Conservation (phyloP, 106 monocot genomes). For the Iris macrosiphon region DNA sequence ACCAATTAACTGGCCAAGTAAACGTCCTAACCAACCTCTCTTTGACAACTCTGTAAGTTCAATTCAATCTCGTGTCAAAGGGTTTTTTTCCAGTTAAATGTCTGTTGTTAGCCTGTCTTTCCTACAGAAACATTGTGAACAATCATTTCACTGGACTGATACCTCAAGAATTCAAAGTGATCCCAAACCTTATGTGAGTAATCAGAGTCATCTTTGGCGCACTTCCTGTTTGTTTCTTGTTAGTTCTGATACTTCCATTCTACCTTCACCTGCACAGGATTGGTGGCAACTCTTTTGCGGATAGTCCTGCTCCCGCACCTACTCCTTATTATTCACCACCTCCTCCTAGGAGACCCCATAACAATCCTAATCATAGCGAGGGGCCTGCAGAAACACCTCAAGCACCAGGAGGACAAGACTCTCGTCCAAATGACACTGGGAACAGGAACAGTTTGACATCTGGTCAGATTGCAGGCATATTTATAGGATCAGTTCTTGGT, state of each 20-base stretch:
- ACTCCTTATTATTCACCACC: constrained; percentile 58
- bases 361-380: constrained; percentile 23
- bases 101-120: constrained; percentile 1
- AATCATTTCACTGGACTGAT: constrained; percentile 85
- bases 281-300: constrained; percentile 66
- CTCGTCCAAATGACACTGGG: neutral
- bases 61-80: neutral
- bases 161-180: constrained; percentile 59
- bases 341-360: constrained; percentile 25
- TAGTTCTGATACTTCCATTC: neutral
- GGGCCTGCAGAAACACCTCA: constrained; percentile 15
- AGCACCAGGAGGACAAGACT: constrained; percentile 7
- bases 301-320: constrained; percentile 66
- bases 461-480: constrained; percentile 9
- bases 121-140: constrained; percentile 72
- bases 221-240: neutral
- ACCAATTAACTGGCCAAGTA: constrained; percentile 76
- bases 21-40: constrained; percentile 61
- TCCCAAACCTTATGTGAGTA: constrained; percentile 66
- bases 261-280: constrained; percentile 29
- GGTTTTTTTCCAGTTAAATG: neutral
- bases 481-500: constrained; percentile 14
- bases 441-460: constrained; percentile 2
- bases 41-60: constrained; percentile 69
- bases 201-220: neutral